phyloP scores from a whole-genome alignment of 768 basidiomycete species.

The Leccinum imitatum region DNA sequence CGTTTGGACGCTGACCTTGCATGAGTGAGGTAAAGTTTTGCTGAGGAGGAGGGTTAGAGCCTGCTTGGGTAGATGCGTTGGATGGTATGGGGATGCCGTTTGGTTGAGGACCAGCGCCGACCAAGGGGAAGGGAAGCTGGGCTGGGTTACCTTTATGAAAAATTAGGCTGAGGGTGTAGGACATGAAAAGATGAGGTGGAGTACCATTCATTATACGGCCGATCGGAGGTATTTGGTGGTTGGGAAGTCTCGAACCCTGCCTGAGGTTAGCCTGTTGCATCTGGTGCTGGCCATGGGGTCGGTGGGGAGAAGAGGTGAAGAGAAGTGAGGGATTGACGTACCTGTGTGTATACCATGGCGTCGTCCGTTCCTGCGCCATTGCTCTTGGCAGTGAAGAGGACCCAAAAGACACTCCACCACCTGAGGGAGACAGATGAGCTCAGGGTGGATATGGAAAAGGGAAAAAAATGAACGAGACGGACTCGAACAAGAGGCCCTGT shows the following conservation, averaged over 20 bases:
- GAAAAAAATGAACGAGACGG: slow-evolving; percentile 24
- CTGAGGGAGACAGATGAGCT: slow-evolving; percentile 35
- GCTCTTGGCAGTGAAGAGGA: slow-evolving; percentile 79
- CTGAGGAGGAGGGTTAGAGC: slow-evolving; percentile 30
- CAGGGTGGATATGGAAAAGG: not conserved
- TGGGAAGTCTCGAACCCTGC: slow-evolving; percentile 28
- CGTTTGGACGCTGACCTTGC: slow-evolving; percentile 33
- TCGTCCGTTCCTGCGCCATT: slow-evolving; percentile 66
- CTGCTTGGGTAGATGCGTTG: slow-evolving; percentile 24
- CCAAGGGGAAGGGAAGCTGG: slow-evolving; percentile 27
- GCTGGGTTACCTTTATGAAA: slow-evolving; percentile 20
- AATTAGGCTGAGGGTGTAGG: slow-evolving; percentile 16
- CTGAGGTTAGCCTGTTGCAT: slow-evolving; percentile 34
- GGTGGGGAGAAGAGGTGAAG: slow-evolving; percentile 12
- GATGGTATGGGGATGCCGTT: slow-evolving; percentile 45
- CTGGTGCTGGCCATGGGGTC: slow-evolving; percentile 35
- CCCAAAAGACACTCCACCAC: slow-evolving; percentile 93
- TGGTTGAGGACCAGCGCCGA: slow-evolving; percentile 38
- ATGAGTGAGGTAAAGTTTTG: slow-evolving; percentile 37
- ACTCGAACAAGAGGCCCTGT: slow-evolving; percentile 85
- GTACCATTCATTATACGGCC: slow-evolving; percentile 36
- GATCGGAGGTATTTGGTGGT: slow-evolving; percentile 29
- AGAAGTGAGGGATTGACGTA: slow-evolving; percentile 33
- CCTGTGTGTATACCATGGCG: slow-evolving; percentile 69
- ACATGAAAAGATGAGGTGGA: not conserved